phyloP scores from a whole-genome alignment of 768 basidiomycete species.

The Hypholoma fasciculare region DNA sequence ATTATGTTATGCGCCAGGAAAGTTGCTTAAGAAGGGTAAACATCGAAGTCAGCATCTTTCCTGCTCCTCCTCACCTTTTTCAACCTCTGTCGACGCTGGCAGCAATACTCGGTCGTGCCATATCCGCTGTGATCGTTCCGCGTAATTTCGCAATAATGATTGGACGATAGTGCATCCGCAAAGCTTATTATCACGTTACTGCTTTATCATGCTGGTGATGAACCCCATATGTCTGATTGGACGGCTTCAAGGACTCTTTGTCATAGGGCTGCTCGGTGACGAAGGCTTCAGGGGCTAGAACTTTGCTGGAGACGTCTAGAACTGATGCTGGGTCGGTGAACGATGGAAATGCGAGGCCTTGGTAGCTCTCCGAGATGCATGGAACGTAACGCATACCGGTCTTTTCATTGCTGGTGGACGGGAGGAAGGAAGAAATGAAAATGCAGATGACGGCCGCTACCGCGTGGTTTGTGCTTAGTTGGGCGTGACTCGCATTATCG shows the following conservation, averaged over 20 bases:
- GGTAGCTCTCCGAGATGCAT: too few species aligned
- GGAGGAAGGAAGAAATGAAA: too few species aligned
- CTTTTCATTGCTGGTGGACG: too few species aligned
- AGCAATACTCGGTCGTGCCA: neutral
- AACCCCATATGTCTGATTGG: slow-evolving; percentile 1
- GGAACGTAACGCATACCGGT: too few species aligned
- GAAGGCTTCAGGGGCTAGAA: neutral
- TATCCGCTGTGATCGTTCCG: neutral
- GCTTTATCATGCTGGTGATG: slow-evolving; percentile 3
- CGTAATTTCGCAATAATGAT: neutral
- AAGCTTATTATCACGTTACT: slow-evolving; percentile 4
- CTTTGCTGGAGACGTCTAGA: neutral
- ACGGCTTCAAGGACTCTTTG: neutral
- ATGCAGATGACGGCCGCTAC: neutral
- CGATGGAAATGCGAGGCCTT: too few species aligned
- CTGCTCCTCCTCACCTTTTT: neutral
- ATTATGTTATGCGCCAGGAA: neutral
- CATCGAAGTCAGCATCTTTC: neutral
- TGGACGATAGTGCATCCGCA: neutral
- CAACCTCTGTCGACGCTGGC: too few species aligned
- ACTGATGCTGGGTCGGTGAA: neutral
- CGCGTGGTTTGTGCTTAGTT: neutral
- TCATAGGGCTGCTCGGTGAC: neutral
- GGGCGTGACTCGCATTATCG: neutral
- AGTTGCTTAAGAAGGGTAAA: neutral